Evolutionary conservation across 306 rosid species (phyloP), one percentile per base, ranked within the genome.

Genomic region (Gynostemma pentaphyllum): DNA sequence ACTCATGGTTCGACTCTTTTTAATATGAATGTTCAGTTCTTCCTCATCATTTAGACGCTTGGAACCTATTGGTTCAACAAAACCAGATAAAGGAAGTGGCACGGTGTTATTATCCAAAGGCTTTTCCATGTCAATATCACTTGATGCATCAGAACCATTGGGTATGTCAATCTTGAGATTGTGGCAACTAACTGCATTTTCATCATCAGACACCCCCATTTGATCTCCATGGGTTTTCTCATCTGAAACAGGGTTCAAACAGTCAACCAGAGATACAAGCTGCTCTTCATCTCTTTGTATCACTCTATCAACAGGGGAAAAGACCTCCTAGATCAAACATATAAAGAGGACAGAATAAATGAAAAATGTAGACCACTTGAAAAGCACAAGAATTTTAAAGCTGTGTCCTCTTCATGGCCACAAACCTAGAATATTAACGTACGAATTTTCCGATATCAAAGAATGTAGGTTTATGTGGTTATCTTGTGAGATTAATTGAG

Each of bases 21-120:
- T 88, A 59, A 47, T 75, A 56, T 84, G 88, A 72, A 47, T 32
- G 39, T 69, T 77, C 39, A 72, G 70, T 53, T 72, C 83, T 27
- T 76, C 89, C 13, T 45, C 78, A 64, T 76, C 84, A 59, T 62
- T 72, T 45, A 28, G 64, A 66, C 85, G 96, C 76, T 92, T 92
- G 45, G 77, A 78, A 61, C 95, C 89, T 72, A 83, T 74, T 18
- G 80, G 71, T 62, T 72, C 90, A 70, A 28, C 60, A 55, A 28
- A 62, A 76, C 71, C 83, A 61, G 71, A 61, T 22, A 26, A 45
- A 40, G 72, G 74, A 29, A 39, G 62, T 26, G 71, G 65, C 13
- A 73, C 46, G 63, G 77, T 21, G 7, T 53, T 74, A 16, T 66
- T 67, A 71, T 70, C 64, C 52, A 39, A 49, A 50, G 70, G 48